Base-by-base conservation (phyloP, 345 rosid species). In the Dipteronia dyeriana region DNA sequence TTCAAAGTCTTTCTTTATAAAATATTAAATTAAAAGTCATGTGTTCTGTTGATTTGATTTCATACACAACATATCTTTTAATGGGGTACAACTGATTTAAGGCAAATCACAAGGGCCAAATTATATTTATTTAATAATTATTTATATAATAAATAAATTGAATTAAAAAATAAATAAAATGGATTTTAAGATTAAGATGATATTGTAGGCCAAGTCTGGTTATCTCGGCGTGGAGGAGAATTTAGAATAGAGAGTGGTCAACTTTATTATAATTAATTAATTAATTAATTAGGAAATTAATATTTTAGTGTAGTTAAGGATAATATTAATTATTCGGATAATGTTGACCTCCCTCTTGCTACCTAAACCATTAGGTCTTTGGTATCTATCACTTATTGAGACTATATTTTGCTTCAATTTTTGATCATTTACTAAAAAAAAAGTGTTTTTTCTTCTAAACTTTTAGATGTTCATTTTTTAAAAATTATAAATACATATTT, bases 281-380 rank as follows among this genome's bases (percentile, higher is more conserved):
- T n/a, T n/a, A n/a, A n/a, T n/a, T 41, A 6, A 6, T 41, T 41
- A 31, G 3, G 34, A 31, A 41, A 41, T 41, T 41, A 41, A 0
- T 41, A 7, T 41, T 53, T 76, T 67, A 29, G 66, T 53, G 66
- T 41, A 47, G 26, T 10, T 7, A 61, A 43, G 76, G 81, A 80
- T 83, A 80, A 77, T 66, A 25, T 83, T 80, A 9, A 71, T 49
- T 75, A 78, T 60, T 71, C 47, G 59, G 66, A 20, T 9, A 79
- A 69, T 20, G 5, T 53, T 71, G 26, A 64, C 76, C 10, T 17
- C 0, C 2, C 61, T 76, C 69, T 76, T 43, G 34, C 39, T 57
- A 67, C 75, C 81, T 59, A 65, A 69, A 79, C 34, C 13, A 31
- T 34, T 63, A 72, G 80, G 74, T 73, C 76, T 22, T 63, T 7